Base-by-base conservation (phyloP, 176 grass and related monocot genomes). In the Chrysopogon serrulatus region DNA sequence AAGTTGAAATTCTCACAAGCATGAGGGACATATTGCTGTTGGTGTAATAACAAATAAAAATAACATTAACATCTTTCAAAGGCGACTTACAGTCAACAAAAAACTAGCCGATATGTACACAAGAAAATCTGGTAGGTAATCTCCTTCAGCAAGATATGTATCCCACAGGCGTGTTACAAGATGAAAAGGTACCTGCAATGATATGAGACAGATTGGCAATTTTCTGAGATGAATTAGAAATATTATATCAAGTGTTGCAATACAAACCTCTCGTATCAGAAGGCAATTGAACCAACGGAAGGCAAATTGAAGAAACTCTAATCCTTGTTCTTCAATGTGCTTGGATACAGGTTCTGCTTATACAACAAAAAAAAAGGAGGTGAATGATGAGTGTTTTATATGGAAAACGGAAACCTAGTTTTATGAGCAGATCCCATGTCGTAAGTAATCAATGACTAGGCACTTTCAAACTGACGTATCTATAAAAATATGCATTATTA, bases 241-340 rank as follows among this genome's bases (percentile, higher is more conserved):
- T 54, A 54, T 69, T 3, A 31, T 6, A 57, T 54, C 19, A 37
- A 36, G 45, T 39, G 33, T 56, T 6, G 44, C 32, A 42, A 66
- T n/a, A 69, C 68, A 39, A 68, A 99, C 96, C 93, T 99, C 96
- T 12, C 96, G 93, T 85, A 99, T 99, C 88, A 99, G 26, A 73
- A 99, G 93, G 84, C 93, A 99, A 53, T 99, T 99, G 74, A 99
- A 99, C 93, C 96, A 99, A 56, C 96, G 91, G 80, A 99, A 99
- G 66, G 93, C 91, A 86, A 96, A 99, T 82, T 99, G 96, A 85
- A 99, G 96, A 82, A 99, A 99, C 60, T 99, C 96, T 41, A 96
- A 82, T 15, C 96, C 93, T 94, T 99, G 93, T 72, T 94, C 93
- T 82, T 99, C 96, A 71, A 99, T 99, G 86, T 92, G 93, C 82